phyloP scores from a whole-genome alignment of 257 asterid genomes.

The Fraxinus pennsylvanica region DNA sequence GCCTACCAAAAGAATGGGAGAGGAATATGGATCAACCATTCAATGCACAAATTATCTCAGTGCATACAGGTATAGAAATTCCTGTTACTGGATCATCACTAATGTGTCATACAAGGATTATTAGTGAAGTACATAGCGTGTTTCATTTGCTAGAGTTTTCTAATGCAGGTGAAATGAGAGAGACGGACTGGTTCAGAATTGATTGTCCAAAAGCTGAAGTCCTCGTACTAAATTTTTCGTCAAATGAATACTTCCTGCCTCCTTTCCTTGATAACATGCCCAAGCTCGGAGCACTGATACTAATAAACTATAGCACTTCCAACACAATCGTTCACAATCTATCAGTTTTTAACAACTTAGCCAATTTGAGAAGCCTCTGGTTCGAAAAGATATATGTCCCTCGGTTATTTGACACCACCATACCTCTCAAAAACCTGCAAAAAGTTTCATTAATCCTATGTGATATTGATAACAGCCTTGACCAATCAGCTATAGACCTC shows the following conservation, averaged over 20 bases:
- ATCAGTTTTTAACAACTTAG: conserved; percentile 55
- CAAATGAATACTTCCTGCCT: conserved; percentile 65
- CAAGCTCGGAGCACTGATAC: conserved; percentile 67
- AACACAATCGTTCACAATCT: conserved; percentile 56
- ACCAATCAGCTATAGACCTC: conserved; percentile 45
- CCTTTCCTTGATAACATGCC: conserved; percentile 78
- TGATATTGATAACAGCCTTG: conserved; percentile 50
- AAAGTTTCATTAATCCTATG: conserved; percentile 73
- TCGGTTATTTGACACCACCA: conserved; percentile 55
- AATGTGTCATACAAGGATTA: background rate
- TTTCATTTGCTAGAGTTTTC: background rate
- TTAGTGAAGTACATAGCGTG: background rate
- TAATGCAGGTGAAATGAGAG: conserved; percentile 69
- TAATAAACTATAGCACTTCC: conserved; percentile 64
- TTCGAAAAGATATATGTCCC: conserved; percentile 70
- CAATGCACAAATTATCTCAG: conserved; percentile 75
- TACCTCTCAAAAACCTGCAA: conserved; percentile 55
- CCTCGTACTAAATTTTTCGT: conserved; percentile 70
- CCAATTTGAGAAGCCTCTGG: conserved; percentile 86
- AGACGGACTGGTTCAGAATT: conserved; percentile 75
- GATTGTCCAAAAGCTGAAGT: conserved; percentile 88
- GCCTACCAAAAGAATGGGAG: conserved; percentile 89
- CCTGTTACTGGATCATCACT: background rate
- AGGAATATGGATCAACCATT: conserved; percentile 65
- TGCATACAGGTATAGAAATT: conserved; percentile 72